Conservation (phyloP, 177 flowering plant species). For the Vitis hybrid region DNA sequence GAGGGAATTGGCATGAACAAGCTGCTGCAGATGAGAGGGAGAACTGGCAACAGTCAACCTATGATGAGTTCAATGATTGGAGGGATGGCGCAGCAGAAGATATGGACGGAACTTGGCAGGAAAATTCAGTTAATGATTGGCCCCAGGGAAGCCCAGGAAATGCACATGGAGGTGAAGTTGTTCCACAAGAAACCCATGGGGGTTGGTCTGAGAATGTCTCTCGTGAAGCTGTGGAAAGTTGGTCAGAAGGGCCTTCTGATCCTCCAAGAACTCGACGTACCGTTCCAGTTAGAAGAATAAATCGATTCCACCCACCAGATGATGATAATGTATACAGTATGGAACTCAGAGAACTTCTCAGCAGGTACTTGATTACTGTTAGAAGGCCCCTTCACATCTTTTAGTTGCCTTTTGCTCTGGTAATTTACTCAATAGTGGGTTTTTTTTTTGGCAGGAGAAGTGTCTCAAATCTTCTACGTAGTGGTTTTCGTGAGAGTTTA, state of each 20-base stretch:
- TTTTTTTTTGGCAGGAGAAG: constrained; percentile 66
- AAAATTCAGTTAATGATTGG: constrained; percentile 40
- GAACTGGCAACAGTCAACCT: constrained; percentile 44
- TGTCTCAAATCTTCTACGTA: constrained; percentile 93
- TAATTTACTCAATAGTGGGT: neutral
- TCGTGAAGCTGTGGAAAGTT: constrained; percentile 45
- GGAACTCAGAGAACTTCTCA: constrained; percentile 93
- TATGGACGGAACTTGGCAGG: constrained; percentile 48
- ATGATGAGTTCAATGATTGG: constrained; percentile 38
- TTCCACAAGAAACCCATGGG: constrained; percentile 24
- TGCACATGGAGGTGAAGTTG: constrained; percentile 18
- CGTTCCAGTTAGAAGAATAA: constrained; percentile 51
- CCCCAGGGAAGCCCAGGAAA: constrained; percentile 30
- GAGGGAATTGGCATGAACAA: constrained; percentile 42
- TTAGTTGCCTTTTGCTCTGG: neutral
- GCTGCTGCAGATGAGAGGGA: constrained; percentile 41
- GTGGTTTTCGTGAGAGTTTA: constrained; percentile 95
- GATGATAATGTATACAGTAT: constrained; percentile 90
- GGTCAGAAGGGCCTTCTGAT: constrained; percentile 63
- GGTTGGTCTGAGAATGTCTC: constrained; percentile 60
- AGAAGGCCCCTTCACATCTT: neutral
- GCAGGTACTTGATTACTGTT: constrained; percentile 58
- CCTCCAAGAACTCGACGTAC: constrained; percentile 58
- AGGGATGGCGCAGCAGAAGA: constrained; percentile 40
- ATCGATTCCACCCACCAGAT: constrained; percentile 75